Evolutionary conservation across 164 flowering plant genomes (phyloP).

Genomic region (Annona squamosa): DNA sequence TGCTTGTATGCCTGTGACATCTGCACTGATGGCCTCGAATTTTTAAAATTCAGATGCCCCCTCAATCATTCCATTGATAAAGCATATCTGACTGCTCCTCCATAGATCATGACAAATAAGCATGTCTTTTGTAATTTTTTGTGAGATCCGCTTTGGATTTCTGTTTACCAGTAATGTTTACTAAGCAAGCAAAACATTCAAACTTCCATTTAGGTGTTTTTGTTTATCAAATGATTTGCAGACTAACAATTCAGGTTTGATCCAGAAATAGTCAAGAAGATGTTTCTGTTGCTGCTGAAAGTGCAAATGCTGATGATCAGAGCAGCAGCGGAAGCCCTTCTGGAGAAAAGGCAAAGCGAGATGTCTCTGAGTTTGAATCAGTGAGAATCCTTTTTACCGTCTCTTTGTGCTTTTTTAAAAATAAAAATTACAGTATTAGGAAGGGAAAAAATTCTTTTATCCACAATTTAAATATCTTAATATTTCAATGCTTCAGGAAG

Average conservation of each 20-base stretch:
- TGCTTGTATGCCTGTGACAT: too few relatives aligned
- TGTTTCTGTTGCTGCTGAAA: constrained; percentile 37
- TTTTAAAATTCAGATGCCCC: too few relatives aligned
- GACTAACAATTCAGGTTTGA: background rate
- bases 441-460: background rate
- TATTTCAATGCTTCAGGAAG: constrained; percentile 36
- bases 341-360: constrained; percentile 38
- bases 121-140: too few relatives aligned
- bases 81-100: too few relatives aligned
- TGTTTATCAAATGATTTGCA: background rate
- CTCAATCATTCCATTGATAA: too few relatives aligned
- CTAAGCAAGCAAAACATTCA: too few relatives aligned
- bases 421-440: background rate
- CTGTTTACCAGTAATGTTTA: too few relatives aligned
- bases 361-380: constrained; percentile 27
- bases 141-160: too few relatives aligned
- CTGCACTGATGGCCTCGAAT: too few relatives aligned
- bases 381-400: constrained; percentile 21
- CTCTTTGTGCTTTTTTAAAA: background rate
- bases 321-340: constrained; percentile 39
- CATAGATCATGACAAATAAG: too few relatives aligned
- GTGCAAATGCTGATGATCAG: constrained; percentile 47
- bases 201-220: background rate
- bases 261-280: constrained; percentile 59
- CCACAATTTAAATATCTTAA: background rate